Base-by-base conservation (phyloP, 805 yeast species). In the Yamadazyma ubonensis region DNA sequence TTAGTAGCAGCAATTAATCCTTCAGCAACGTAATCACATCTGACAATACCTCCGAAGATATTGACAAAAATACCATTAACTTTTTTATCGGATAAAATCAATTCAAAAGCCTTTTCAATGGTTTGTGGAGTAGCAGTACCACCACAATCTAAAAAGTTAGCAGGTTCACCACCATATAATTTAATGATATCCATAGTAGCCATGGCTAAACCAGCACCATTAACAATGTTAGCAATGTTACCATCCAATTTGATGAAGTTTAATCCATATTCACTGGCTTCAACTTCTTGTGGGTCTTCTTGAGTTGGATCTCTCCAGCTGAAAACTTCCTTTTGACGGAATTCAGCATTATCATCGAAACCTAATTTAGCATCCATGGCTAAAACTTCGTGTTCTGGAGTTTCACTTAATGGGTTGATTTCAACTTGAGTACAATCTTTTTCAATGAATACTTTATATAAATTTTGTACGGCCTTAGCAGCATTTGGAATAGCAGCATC, bases 151-250 rank as follows among this genome's bases (percentile, higher is more conserved):
- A 93, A 80, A 80, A 93, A 93, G 78, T 93, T 93, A 52, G 99
- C 99, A 58, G 99, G 99, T 54, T 81, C 86, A 67, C 99, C 99
- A 59, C 98, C 97, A 74, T 89, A 86, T 58, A 93, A 80, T 75
- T 93, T 89, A 75, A 93, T 88, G 65, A 95, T 95, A 71, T 93
- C 99, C 97, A 93, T 90, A 52, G 99, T 93, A 56, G 99, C 99
- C 99, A 93, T 93, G 58, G 99, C 99, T 64, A 93, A 79, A 69
- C 99, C 99, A 44, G 99, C 99, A 76, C 99, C 99, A 70, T 93
- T 93, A 65, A 93, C 99, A 49, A 93, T 77, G 76, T 96, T 91
- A 57, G 99, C 99, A 61, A 93, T 91, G 78, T 89, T 87, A 70
- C 99, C 99, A 62, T 91, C 95, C 63, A 93, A 82, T 75, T 93